A percentile compares a stretch with the other conserved stretches of the same genome.
phyloP scores from a whole-genome alignment of 148 eudicot genomes.

The Cornus suecica region DNA sequence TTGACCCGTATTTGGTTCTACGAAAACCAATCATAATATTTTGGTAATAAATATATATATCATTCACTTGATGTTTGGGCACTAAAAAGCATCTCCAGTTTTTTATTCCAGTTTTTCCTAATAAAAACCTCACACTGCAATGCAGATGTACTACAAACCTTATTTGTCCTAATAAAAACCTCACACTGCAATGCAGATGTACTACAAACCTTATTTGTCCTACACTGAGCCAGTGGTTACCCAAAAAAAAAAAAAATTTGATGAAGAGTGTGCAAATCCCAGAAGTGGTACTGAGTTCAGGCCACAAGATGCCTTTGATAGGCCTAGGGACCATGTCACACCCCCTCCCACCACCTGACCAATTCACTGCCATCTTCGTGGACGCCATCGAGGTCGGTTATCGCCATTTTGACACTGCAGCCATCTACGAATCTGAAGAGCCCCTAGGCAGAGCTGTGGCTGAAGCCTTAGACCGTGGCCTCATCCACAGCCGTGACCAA shows the following conservation, averaged over 20 bases:
- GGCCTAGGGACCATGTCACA: conserved; percentile 17
- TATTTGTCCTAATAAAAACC: no score
- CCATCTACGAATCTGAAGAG: conserved; percentile 1
- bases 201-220: no score
- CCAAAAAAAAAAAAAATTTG: not conserved
- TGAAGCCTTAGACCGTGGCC: conserved; percentile 6
- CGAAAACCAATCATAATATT: no score
- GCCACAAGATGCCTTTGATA: conserved; percentile 29
- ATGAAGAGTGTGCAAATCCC: conserved; percentile 9
- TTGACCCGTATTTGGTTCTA: no score
- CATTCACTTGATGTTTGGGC: no score
- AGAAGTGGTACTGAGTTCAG: conserved; percentile 20
- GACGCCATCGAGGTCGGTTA: conserved; percentile 15
- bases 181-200: no score
- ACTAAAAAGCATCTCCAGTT: no score
- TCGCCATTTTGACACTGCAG: conserved; percentile 16
- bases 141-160: no score
- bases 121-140: no score
- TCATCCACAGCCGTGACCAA: conserved; percentile 15
- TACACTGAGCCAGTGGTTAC: no score
- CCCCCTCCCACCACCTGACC: not conserved
- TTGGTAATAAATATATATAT: no score
- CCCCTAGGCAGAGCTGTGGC: conserved; percentile 8
- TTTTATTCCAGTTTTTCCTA: no score
- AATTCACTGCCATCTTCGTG: not conserved